Evolutionary conservation across 2,329 filamentous ascomycete genomes (phyloP), one percentile per base, ranked within the genome.

Genomic region (Pseudocercospora fuligena): DNA sequence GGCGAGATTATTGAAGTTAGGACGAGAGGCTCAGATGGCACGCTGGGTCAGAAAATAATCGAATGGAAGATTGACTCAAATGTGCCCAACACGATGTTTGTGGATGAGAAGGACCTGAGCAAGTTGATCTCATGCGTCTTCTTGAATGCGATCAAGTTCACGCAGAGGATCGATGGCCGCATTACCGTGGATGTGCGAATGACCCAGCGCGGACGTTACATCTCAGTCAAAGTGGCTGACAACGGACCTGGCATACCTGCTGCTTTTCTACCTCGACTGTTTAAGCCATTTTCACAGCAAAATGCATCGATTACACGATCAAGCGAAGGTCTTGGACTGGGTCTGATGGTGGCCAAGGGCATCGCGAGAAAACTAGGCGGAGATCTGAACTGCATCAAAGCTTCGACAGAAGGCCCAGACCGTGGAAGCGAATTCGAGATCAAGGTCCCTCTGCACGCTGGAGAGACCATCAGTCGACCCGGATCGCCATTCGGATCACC

Each of bases 291-390:
- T 76, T 87, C 89, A 25, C 84, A 89, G 67, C 87, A 90, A 77
- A 89, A 92, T 75, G 85, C 87, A 60, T 90, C 89, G 1, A 86
- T 88, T 14, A 91, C 88, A 6, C 83, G 90, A 51, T 85, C 86
- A 67, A 89, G 86, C 74, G 90, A 92, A 76, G 90, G 90, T 0
- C 81, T 92, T 2, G 90, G 90, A 0, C 80, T 92, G 6, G 89
- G 90, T 29, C 79, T 92, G 11, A 83, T 92, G 73, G 90, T 92
- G n/a, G 90, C 89, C 0, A 92, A 91, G 77, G 89, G 89, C 3
- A 82, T 91, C 54, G 88, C 89, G 5, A 83, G 89, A 62, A 90
- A 89, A 74, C 85, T 92, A 64, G 88, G 89, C 27, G 90, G 90
- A 16, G 89, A 92, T 76, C 79, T 92, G 21, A 84, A 86, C 60